phyloP scores from a whole-genome alignment of 306 rosid genomes.

The Vigna hirtella region DNA sequence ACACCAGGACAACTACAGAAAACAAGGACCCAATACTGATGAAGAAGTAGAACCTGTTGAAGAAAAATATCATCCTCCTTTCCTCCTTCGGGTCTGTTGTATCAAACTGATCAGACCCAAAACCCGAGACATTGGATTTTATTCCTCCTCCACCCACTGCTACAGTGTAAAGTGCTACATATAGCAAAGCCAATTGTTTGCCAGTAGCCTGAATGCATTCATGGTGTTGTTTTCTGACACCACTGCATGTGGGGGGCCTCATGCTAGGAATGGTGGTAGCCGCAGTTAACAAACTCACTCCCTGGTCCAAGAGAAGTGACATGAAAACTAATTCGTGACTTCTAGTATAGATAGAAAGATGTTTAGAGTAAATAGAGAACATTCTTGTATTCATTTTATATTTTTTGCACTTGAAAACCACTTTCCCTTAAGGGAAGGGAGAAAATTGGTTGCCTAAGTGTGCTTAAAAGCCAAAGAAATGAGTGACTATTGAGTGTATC shows the following conservation, averaged over 20 bases:
- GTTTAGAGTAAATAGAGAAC: not conserved
- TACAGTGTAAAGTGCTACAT: constrained; percentile 73
- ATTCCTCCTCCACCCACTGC: constrained; percentile 93
- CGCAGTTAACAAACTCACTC: constrained; percentile 68
- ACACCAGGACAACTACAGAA: constrained; percentile 79
- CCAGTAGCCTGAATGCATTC: constrained; percentile 69
- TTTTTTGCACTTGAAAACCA: constrained; percentile 11
- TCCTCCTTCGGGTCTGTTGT: constrained; percentile 74
- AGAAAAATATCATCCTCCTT: constrained; percentile 88
- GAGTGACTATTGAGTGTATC: not conserved
- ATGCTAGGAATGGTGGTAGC: constrained; percentile 75
- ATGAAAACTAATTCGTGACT: constrained; percentile 4
- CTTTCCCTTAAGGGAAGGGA: not conserved
- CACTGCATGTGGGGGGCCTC: constrained; percentile 76
- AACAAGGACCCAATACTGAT: constrained; percentile 86
- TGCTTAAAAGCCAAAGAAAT: constrained; percentile 7
- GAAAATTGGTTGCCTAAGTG: not conserved
- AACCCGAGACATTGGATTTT: constrained; percentile 92
- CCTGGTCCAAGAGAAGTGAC: constrained; percentile 55
- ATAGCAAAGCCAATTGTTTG: constrained; percentile 67
- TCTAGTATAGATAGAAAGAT: not conserved
- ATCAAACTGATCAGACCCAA: constrained; percentile 86
- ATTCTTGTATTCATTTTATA: too few relatives aligned
- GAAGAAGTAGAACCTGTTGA: constrained; percentile 90
- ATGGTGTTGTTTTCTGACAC: constrained; percentile 61